Evolutionary conservation across 2,329 filamentous ascomycete species (phyloP).

Genomic region (Sporothrix dimorphospora): DNA sequence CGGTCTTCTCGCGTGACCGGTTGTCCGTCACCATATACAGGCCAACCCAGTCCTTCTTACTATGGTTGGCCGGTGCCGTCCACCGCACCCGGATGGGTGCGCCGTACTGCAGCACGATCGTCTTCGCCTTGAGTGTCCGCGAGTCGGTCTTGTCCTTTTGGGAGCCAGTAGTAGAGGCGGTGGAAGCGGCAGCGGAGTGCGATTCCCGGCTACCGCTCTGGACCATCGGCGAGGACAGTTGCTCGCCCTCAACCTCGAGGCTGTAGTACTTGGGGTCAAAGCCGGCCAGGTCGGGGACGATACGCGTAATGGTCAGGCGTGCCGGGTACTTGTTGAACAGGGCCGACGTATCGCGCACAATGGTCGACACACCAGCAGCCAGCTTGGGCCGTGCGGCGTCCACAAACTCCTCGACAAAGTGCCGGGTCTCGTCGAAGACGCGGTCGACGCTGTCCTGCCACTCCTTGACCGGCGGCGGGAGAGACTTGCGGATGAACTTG

Average conservation of each 20-base stretch:
- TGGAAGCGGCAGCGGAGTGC: not conserved
- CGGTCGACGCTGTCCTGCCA: conserved; percentile 87
- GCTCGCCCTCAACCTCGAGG: conserved; percentile 70
- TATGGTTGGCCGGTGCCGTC: conserved; percentile 85
- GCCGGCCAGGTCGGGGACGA: conserved; percentile 79
- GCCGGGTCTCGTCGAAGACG: conserved; percentile 81
- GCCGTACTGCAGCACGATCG: conserved; percentile 83
- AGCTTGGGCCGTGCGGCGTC: conserved; percentile 85
- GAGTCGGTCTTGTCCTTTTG: conserved; percentile 74
- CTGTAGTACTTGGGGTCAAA: conserved; percentile 80
- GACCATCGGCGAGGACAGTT: not conserved
- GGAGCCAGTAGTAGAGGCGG: not conserved
- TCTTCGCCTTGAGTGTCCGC: conserved; percentile 60
- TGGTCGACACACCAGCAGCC: conserved; percentile 79
- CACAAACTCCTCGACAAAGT: conserved; percentile 89
- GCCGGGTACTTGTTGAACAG: conserved; percentile 89
- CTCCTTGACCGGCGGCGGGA: conserved; percentile 80
- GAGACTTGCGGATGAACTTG: conserved; percentile 83
- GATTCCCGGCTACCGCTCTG: conserved; percentile 42
- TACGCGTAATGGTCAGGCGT: conserved; percentile 77
- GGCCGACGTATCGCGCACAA: conserved; percentile 84
- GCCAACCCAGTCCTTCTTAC: conserved; percentile 92
- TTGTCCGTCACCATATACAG: conserved; percentile 97
- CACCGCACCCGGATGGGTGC: conserved; percentile 87
- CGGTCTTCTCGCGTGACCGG: conserved; percentile 78